Evolutionary conservation across 441 rosid genomes (phyloP), one percentile per base, ranked within the genome.

Genomic region (Theobroma grandiflorum): DNA sequence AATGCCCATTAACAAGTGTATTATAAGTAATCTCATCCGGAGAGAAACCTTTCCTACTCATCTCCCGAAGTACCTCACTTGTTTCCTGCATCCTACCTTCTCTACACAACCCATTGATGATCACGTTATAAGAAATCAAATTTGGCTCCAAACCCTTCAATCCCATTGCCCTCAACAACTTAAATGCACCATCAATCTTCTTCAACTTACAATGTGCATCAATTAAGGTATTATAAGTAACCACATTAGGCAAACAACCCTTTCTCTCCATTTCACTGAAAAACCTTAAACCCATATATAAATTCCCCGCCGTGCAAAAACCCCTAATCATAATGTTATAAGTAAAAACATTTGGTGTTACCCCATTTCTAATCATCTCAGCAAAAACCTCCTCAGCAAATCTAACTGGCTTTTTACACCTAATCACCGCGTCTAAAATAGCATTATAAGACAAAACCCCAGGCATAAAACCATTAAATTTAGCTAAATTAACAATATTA

Each of bases 401-500:
- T 26, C 78, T 82, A 76, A 91, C 82, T 11, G 89, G 84, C 77
- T 79, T 84, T 74, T 78, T 88, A 68, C 88, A 83, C 88, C 99
- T 87, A 64, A 94, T 85, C 61, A 90, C 72, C 3, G 97, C 90
- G 83, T 95, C 99, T 72, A 95, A 76, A 11, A 95, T 84, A 11
- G 99, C 93, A 83, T 95, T 95, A 78, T 95, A 95, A 1, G 98
- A 89, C 75, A 95, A 86, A 66, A 94, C 92, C 20, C 98, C 98
- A 43, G 98, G 99, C 98, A 95, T 93, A 49, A 90, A 93, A 57
- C 98, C 98, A 82, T 89, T 82, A 38, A 69, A 37, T 76, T 91
- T 90, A 26, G 97, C 96, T 47, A 88, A 83, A 84, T 78, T 83
- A 18, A 95, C 85, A 52, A 95, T 81, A 43, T 85, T 85, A 74